Percentiles rank a stretch among this genome's conserved stretches.
Evolutionary conservation across 495 filamentous ascomycete species (phyloP).

Genomic region (Platismatia glauca): DNA sequence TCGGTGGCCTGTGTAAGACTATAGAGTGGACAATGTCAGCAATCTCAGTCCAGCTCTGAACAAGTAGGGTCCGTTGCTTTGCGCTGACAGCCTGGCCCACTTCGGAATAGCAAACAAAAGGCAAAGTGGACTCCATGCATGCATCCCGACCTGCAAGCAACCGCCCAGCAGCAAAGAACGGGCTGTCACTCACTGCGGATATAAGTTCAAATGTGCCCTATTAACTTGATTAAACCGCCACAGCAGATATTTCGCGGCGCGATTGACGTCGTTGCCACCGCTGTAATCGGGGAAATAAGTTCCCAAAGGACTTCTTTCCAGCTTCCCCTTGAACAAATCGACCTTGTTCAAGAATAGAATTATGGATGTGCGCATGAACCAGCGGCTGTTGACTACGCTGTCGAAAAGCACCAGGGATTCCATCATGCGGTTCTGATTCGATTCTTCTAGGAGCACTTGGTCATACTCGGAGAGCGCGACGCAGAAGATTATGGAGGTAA

Average conservation of each 20-base stretch:
- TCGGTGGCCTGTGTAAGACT: constrained; percentile 98
- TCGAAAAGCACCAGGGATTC: constrained; percentile 96
- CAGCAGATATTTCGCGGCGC: constrained; percentile 92
- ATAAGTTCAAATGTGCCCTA: constrained; percentile 87
- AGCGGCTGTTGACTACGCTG: constrained; percentile 95
- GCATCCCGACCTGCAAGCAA: constrained; percentile 5
- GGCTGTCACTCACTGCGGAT: constrained; percentile 73
- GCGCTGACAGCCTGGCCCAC: neutral
- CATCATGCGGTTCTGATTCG: constrained; percentile 99
- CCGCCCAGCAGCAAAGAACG: constrained; percentile 27
- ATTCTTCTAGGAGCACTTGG: constrained; percentile 91
- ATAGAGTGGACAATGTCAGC: constrained; percentile 7
- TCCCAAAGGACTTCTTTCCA: constrained; percentile 75
- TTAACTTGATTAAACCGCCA: constrained; percentile 99
- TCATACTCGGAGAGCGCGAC: constrained; percentile 98
- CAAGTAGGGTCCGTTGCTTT: neutral
- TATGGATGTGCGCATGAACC: constrained; percentile 98
- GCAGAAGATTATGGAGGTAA: constrained; percentile 99
- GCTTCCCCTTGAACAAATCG: constrained; percentile 91
- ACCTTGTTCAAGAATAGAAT: constrained; percentile 98
- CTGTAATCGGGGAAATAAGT: constrained; percentile 98
- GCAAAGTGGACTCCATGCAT: neutral
- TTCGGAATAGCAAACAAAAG: neutral
- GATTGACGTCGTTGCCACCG: constrained; percentile 93
- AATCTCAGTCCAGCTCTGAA: neutral